These are phyloP conservation scores for Fomitopsis betulina DNA, from an alignment of 1,284 basidiomycete species.

Conservation along the genomic window DNA sequence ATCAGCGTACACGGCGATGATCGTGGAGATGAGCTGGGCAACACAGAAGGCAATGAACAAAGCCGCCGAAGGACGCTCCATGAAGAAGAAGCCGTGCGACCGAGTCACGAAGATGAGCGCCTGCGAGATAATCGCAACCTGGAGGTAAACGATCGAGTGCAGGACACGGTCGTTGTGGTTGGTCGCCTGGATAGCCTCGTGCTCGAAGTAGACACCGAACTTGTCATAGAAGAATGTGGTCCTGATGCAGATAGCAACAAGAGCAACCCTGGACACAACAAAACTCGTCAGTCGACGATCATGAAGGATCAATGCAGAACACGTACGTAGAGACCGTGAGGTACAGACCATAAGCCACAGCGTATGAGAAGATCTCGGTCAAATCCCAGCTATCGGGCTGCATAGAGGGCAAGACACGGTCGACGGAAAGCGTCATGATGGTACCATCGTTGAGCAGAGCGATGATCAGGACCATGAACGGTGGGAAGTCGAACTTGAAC, in stretches of 20 bases:
- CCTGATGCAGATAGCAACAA: conserved; percentile 84
- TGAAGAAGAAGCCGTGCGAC: conserved; percentile 96
- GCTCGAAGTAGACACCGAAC: conserved; percentile 69
- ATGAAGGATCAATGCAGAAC: background rate
- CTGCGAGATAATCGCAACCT: conserved; percentile 97
- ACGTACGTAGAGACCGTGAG: conserved; percentile 85
- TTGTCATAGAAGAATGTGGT: conserved; percentile 88
- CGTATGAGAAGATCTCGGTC: conserved; percentile 93
- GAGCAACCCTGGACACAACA: conserved; percentile 51
- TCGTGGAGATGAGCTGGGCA: conserved; percentile 91
- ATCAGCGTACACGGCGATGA: conserved; percentile 91
- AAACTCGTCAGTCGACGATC: conserved; percentile 6
- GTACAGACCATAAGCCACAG: conserved; percentile 92
- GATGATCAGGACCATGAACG: conserved; percentile 98
- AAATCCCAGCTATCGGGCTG: conserved; percentile 95
- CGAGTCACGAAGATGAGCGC: conserved; percentile 97
- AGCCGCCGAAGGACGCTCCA: conserved; percentile 92
- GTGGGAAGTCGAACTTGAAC: conserved; percentile 97
- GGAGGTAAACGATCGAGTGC: conserved; percentile 82
- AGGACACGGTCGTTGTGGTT: conserved; percentile 72
- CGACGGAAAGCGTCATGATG: conserved; percentile 98
- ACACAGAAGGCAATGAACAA: conserved; percentile 88
- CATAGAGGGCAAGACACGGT: conserved; percentile 91
- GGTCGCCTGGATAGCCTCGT: conserved; percentile 30
- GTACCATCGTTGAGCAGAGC: conserved; percentile 96